phyloP scores from a whole-genome alignment of 257 asterid species.

The Salvia hispanica region DNA sequence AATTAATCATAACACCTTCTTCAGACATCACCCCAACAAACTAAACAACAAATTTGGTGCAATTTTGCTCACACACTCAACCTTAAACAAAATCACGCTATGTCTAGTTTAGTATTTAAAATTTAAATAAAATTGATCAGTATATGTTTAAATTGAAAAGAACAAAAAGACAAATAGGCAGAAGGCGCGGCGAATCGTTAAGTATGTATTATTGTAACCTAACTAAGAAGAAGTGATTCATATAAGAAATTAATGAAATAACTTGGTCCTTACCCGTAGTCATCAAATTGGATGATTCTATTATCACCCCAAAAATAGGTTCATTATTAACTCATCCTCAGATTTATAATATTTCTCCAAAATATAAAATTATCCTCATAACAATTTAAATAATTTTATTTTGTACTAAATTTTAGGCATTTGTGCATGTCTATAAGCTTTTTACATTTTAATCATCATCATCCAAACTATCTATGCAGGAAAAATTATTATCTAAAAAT shows the following conservation, averaged over 20 bases:
- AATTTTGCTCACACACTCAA: slow-evolving; percentile 2
- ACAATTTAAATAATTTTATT: too few relatives aligned
- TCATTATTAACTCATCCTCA: too few relatives aligned
- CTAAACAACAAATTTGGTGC: slow-evolving; percentile 7
- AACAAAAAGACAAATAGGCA: not conserved
- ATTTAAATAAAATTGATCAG: not conserved
- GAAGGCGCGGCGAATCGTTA: slow-evolving; percentile 11
- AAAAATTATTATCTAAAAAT: too few relatives aligned
- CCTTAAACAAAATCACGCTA: not conserved
- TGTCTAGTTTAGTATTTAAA: not conserved
- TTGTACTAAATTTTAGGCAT: too few relatives aligned
- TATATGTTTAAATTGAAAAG: not conserved
- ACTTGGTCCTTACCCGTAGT: too few relatives aligned
- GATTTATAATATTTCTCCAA: too few relatives aligned
- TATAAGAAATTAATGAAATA: not conserved
- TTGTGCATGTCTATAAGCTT: too few relatives aligned
- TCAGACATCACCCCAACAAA: not conserved
- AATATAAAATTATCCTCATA: too few relatives aligned
- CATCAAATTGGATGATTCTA: too few relatives aligned
- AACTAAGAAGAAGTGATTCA: not conserved
- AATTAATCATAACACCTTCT: not conserved
- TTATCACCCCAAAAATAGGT: too few relatives aligned
- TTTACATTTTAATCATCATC: too few relatives aligned
- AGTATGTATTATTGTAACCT: not conserved
- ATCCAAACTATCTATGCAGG: too few relatives aligned